These are phyloP conservation scores for Lipomyces oligophaga DNA, from an alignment of 805 yeast species.

Conservation along the genomic window DNA sequence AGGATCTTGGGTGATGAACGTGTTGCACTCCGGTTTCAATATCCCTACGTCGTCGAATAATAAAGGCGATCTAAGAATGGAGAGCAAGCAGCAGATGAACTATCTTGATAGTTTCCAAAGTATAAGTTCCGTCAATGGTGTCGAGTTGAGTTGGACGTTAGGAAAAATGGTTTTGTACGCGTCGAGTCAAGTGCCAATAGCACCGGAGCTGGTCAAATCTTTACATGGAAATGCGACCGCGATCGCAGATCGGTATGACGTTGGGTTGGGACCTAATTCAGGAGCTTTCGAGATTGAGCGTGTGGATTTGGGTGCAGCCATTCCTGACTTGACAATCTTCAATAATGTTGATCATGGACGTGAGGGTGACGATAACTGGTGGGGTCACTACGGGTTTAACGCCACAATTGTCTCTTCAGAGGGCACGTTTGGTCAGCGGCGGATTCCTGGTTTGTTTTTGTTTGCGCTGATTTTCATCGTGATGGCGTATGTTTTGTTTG, in stretches of 20 bases:
- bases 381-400: slow-evolving; percentile 8
- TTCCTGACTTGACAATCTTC: slow-evolving; percentile 9
- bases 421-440: slow-evolving; percentile 18
- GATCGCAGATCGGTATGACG: neutral
- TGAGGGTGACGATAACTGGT: neutral
- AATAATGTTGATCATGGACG: slow-evolving; percentile 3
- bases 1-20: slow-evolving; percentile 87
- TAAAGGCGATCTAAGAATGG: slow-evolving; percentile 6
- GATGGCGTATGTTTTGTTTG: slow-evolving; percentile 21
- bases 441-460: slow-evolving; percentile 24
- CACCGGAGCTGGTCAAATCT: slow-evolving; percentile 1
- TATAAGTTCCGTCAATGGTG: slow-evolving; percentile 73
- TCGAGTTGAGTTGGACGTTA: slow-evolving; percentile 91
- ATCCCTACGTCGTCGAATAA: slow-evolving; percentile 55
- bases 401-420: slow-evolving; percentile 7
- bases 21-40: slow-evolving; percentile 88
- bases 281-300: slow-evolving; percentile 13
- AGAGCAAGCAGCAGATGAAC: slow-evolving; percentile 2
- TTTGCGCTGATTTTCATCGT: slow-evolving; percentile 16
- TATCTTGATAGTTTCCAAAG: slow-evolving; percentile 62
- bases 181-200: slow-evolving; percentile 54
- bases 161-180: slow-evolving; percentile 85
- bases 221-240: neutral
- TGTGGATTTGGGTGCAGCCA: slow-evolving; percentile 4
- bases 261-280: slow-evolving; percentile 24